phyloP scores from a whole-genome alignment of 2,329 filamentous ascomycete species.

The Diaporthe vaccinii region DNA sequence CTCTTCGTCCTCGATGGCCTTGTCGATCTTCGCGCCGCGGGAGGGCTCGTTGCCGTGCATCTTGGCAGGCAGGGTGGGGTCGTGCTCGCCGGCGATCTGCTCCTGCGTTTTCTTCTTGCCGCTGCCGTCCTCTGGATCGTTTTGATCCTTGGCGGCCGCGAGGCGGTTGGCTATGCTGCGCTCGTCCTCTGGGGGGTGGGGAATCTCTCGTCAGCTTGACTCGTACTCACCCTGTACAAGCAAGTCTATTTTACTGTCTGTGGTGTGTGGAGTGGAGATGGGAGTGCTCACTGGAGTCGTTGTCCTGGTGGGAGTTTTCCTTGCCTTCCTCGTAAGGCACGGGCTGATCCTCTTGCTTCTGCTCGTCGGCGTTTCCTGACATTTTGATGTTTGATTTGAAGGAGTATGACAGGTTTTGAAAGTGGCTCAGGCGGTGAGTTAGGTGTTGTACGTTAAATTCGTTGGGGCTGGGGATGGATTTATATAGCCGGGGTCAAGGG shows the following conservation, averaged over 20 bases:
- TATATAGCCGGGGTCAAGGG: slow-evolving; percentile 1
- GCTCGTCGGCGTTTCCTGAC: slow-evolving; percentile 61
- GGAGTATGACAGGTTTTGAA: not conserved
- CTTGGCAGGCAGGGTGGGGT: slow-evolving; percentile 57
- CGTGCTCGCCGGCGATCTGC: slow-evolving; percentile 45
- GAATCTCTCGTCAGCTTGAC: not conserved
- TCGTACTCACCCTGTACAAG: not conserved
- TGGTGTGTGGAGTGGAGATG: not conserved
- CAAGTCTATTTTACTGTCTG: not conserved
- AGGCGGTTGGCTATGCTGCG: slow-evolving; percentile 80
- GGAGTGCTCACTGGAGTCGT: slow-evolving; percentile 77
- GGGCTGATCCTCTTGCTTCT: slow-evolving; percentile 57
- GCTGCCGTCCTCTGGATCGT: slow-evolving; percentile 39
- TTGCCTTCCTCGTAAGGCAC: slow-evolving; percentile 80
- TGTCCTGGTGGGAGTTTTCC: slow-evolving; percentile 74
- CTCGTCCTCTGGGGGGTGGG: slow-evolving; percentile 73
- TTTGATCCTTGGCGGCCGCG: slow-evolving; percentile 60
- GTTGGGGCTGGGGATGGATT: not conserved
- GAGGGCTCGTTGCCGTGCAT: slow-evolving; percentile 81
- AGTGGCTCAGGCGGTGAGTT: not conserved
- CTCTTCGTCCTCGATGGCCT: slow-evolving; percentile 77
- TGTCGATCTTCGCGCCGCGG: slow-evolving; percentile 80
- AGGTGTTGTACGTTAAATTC: not conserved
- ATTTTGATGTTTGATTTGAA: slow-evolving; percentile 43
- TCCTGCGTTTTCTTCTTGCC: slow-evolving; percentile 48